Evolutionary conservation across 495 filamentous ascomycete genomes (phyloP).

Genomic region (Penicillium antarcticum): DNA sequence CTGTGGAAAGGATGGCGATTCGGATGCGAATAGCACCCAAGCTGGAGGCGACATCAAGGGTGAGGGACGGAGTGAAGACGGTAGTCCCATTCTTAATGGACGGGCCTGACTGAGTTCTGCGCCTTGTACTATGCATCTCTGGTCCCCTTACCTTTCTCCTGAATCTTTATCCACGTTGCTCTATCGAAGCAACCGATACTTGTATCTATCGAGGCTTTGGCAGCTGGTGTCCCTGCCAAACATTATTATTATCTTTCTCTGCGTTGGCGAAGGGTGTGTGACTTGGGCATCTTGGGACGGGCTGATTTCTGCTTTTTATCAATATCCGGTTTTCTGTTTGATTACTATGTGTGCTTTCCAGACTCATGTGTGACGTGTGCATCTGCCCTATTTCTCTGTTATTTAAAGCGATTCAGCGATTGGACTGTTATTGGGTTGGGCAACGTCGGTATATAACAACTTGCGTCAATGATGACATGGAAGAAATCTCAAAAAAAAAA

Average conservation of each 20-base stretch:
- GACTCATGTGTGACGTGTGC: constrained; percentile 33
- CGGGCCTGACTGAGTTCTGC: constrained; percentile 5
- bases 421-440: constrained; percentile 17
- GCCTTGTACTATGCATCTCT: constrained; percentile 8
- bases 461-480: constrained; percentile 2
- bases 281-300: constrained; percentile 13
- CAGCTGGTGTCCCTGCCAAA: constrained; percentile 11
- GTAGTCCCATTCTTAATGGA: constrained; percentile 23
- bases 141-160: not conserved
- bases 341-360: constrained; percentile 17
- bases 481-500: not conserved
- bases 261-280: constrained; percentile 15
- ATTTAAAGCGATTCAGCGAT: constrained; percentile 20
- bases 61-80: constrained; percentile 24
- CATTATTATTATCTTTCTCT: constrained; percentile 7
- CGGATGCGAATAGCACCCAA: constrained; percentile 14
- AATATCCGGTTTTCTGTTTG: constrained; percentile 14
- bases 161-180: constrained; percentile 3
- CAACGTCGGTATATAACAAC: constrained; percentile 9
- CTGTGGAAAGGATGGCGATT: constrained; percentile 60
- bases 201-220: constrained; percentile 20
- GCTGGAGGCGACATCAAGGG: constrained; percentile 12
- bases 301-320: constrained; percentile 12
- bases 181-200: not conserved
- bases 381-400: constrained; percentile 19